These are phyloP conservation scores for Mycena rosella DNA, from an alignment of 768 basidiomycete genomes.

Conservation along the genomic window DNA sequence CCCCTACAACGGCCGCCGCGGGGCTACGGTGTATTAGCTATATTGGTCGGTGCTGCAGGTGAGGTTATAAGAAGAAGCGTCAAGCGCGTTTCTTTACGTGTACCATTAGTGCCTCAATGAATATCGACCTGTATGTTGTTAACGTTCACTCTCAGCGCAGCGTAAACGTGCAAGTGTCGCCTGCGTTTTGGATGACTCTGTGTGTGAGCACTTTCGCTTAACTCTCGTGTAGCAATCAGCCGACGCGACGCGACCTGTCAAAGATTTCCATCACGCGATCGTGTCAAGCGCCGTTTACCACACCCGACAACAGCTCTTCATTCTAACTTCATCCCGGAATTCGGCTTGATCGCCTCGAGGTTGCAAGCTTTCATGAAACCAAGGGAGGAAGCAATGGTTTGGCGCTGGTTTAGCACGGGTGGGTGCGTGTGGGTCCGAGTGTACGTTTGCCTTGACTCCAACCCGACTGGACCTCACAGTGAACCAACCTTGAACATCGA, in stretches of 20 bases:
- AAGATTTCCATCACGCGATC: background rate
- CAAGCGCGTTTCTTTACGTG: background rate
- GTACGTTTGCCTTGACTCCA: background rate
- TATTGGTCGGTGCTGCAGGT: no score
- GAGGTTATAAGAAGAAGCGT: no score
- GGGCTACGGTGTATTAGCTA: background rate
- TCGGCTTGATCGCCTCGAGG: background rate
- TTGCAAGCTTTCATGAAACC: background rate
- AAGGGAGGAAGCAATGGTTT: background rate
- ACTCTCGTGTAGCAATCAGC: background rate
- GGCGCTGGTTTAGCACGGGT: background rate
- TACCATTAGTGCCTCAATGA: no score
- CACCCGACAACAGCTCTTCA: background rate
- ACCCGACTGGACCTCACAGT: background rate
- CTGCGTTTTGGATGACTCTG: background rate
- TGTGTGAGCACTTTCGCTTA: no score
- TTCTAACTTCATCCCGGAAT: no score
- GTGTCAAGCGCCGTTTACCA: background rate
- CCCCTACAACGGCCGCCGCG: background rate
- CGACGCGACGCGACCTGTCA: background rate
- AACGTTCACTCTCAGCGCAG: background rate
- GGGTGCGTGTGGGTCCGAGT: background rate
- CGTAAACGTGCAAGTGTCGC: background rate
- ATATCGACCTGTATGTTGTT: background rate
- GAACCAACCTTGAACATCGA: background rate